Percentiles rank a stretch among this genome's conserved stretches.
Conservation (phyloP, 2,329 filamentous ascomycete genomes). For the Acephala macrosclerotiorum region DNA sequence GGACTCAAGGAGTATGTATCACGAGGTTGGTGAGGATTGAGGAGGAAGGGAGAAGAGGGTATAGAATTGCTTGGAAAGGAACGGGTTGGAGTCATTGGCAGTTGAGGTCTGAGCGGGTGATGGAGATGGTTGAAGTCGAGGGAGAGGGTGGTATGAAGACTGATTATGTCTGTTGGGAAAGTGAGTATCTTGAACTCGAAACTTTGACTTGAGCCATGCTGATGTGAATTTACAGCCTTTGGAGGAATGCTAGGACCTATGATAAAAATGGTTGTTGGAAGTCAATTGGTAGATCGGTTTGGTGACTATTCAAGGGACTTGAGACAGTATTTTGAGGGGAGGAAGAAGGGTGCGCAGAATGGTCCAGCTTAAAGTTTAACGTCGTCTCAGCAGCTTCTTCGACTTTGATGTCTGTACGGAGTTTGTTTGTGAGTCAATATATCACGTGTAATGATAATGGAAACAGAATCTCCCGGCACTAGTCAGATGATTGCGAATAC, state of each 20-base stretch:
- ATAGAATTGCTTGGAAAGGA: constrained; percentile 51
- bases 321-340: constrained; percentile 43
- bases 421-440: too few relatives aligned
- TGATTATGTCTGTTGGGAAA: constrained; percentile 54
- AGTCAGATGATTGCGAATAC: too few relatives aligned
- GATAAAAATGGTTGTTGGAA: constrained; percentile 45
- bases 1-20: constrained; percentile 27
- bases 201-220: background rate
- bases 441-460: too few relatives aligned
- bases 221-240: constrained; percentile 41
- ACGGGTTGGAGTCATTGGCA: constrained; percentile 44
- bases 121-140: constrained; percentile 53
- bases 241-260: constrained; percentile 48
- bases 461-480: too few relatives aligned
- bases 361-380: background rate
- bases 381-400: background rate
- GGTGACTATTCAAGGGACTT: constrained; percentile 50
- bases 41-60: constrained; percentile 43
- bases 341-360: background rate
- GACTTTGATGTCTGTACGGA: background rate
- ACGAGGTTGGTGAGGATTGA: constrained; percentile 26
- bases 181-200: too few relatives aligned
- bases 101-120: constrained; percentile 50
- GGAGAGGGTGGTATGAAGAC: constrained; percentile 44
- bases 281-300: constrained; percentile 46